phyloP scores from a whole-genome alignment of 345 rosid species.

The Murraya paniculata region DNA sequence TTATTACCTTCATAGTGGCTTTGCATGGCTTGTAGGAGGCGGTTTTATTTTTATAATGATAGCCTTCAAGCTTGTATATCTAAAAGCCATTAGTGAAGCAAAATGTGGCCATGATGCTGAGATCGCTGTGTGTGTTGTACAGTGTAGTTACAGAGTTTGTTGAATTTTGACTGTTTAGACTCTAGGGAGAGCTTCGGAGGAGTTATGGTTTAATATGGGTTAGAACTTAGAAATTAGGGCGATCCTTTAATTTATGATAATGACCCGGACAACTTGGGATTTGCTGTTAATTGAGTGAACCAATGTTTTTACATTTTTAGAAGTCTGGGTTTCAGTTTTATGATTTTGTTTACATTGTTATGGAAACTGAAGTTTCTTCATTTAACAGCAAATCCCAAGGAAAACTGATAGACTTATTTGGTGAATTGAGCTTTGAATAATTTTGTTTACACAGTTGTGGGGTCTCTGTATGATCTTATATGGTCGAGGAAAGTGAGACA shows the following conservation, averaged over 20 bases:
- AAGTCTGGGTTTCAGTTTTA: not conserved
- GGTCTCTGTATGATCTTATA: too few relatives aligned
- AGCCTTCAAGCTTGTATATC: constrained; percentile 43
- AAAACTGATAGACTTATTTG: too few relatives aligned
- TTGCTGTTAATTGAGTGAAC: not conserved
- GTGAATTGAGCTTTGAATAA: too few relatives aligned
- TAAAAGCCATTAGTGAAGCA: not conserved
- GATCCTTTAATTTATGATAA: constrained; percentile 9
- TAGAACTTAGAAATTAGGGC: not conserved
- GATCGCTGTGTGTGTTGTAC: too few relatives aligned
- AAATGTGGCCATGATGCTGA: not conserved
- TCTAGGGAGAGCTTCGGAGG: not conserved
- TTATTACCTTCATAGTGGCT: constrained; percentile 14
- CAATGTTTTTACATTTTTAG: not conserved
- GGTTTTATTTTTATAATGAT: constrained; percentile 3
- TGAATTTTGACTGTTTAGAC: not conserved
- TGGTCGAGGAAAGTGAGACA: too few relatives aligned
- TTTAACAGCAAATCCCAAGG: too few relatives aligned
- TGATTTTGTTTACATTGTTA: not conserved
- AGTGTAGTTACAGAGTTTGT: not conserved
- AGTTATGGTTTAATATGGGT: not conserved
- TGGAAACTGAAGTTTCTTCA: not conserved
- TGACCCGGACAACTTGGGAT: constrained; percentile 13
- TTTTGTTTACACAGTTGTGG: too few relatives aligned
- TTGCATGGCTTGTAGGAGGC: constrained; percentile 1